Evolutionary conservation across 768 basidiomycete genomes (phyloP).

Genomic region (Amanita exitialis): DNA sequence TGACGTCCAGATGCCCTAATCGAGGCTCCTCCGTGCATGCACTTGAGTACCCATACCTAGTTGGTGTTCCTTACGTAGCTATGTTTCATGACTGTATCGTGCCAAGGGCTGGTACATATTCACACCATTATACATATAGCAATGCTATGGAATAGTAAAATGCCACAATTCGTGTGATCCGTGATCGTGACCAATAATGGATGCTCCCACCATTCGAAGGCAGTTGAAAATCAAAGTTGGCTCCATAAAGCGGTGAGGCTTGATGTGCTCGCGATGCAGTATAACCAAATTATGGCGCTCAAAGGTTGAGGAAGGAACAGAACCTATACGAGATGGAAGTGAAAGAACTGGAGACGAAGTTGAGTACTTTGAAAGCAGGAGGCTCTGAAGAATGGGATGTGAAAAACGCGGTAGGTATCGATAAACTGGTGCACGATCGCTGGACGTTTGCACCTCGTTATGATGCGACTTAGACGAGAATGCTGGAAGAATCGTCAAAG

Average conservation of each 20-base stretch:
- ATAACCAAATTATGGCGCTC: neutral
- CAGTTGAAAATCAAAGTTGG: constrained; percentile 76
- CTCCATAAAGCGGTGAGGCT: constrained; percentile 47
- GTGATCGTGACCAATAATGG: constrained; percentile 24
- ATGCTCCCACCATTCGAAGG: constrained; percentile 37
- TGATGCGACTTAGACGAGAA: constrained; percentile 35
- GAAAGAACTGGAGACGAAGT: constrained; percentile 41
- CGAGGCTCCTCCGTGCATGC: neutral
- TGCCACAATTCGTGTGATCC: neutral
- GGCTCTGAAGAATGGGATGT: constrained; percentile 68
- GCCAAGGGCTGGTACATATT: constrained; percentile 4
- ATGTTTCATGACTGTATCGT: constrained; percentile 1
- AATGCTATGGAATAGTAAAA: constrained; percentile 3
- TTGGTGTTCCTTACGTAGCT: neutral
- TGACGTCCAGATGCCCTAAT: neutral
- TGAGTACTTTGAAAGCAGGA: constrained; percentile 52
- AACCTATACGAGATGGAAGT: constrained; percentile 57
- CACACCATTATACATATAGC: neutral
- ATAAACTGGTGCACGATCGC: neutral
- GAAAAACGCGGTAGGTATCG: constrained; percentile 58
- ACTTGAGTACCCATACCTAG: neutral
- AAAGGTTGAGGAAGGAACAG: constrained; percentile 62
- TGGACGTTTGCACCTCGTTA: neutral
- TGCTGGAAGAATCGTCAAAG: constrained; percentile 70
- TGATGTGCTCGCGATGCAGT: neutral